phyloP scores from a whole-genome alignment of 2,329 filamentous ascomycete species.

The Fusarium subtropicale region DNA sequence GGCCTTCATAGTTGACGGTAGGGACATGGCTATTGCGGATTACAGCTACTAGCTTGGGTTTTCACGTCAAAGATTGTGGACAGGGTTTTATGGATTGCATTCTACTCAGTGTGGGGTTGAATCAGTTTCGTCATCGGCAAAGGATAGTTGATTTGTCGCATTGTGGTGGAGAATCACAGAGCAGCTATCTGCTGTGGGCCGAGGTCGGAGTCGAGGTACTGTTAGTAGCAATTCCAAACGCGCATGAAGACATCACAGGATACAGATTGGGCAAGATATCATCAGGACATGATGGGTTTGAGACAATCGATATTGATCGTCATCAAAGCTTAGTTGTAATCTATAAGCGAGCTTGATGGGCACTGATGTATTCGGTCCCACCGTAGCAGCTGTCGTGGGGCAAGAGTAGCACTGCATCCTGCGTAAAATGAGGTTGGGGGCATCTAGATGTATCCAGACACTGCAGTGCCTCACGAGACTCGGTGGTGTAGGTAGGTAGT shows the following conservation, averaged over 20 bases:
- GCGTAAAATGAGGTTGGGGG: not conserved
- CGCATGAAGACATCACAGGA: not conserved
- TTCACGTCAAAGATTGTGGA: not conserved
- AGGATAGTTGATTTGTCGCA: constrained; percentile 7
- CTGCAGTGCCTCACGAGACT: not conserved
- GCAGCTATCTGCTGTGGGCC: not conserved
- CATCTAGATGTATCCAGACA: not conserved
- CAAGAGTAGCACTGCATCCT: not conserved
- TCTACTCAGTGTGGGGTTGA: constrained; percentile 27
- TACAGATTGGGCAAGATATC: not conserved
- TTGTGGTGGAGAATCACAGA: constrained; percentile 25
- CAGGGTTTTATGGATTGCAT: constrained; percentile 8
- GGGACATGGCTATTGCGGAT: constrained; percentile 45
- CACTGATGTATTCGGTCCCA: not conserved
- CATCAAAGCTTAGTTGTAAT: not conserved
- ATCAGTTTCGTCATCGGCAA: constrained; percentile 34
- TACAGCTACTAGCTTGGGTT: not conserved
- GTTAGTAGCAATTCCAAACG: not conserved
- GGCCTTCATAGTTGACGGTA: constrained; percentile 78
- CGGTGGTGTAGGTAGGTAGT: not conserved
- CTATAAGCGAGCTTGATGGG: not conserved
- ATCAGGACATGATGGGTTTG: not conserved
- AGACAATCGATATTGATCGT: not conserved
- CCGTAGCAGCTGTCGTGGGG: constrained; percentile 2
- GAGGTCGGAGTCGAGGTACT: not conserved